Evolutionary conservation across 768 basidiomycete genomes (phyloP), one percentile per base, ranked within the genome.

Genomic region (Rhizopogon rudus): DNA sequence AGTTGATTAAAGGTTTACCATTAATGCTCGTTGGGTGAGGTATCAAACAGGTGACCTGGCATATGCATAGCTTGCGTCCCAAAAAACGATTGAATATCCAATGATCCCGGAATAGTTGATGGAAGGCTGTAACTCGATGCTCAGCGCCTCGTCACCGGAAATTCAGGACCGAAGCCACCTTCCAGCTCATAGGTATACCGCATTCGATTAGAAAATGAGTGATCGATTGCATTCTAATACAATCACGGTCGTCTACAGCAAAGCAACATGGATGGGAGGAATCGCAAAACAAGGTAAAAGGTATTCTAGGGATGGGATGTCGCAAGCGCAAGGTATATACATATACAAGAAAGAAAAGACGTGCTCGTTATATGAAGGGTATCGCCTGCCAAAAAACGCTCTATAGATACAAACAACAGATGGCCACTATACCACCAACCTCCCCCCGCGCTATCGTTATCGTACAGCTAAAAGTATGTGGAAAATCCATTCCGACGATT

Each of bases 251-350:
- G 33, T 49, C 33, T 49, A 49, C 20, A 22, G 48, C 35, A 35
- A 25, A 25, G 48, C 14, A 25, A 37, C 14, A 37, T n/a, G 13
- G 48, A 48, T 35, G 22, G 31, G 51, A 40, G 20, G 22, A 57
- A 56, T 65, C 59, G 63, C 41, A 53, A 42, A 57, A 49, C 52
- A 45, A 60, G 35, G 40, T 53, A 52, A 69, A 64, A 40, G 68
- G 61, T 70, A 68, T 60, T 70, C 51, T 46, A 44, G 45, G 56
- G 33, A 51, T 49, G 33, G 20, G 48, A 29, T 13, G 51, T 52
- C 53, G 52, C 54, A 31, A 55, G 55, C 57, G 56, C n/a, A 7
- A 35, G 41, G 37, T 40, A 25, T 45, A 22, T 37, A 53, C 51
- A 56, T 52, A 46, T 20, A 44, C 35, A 55, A 35, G 41, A 16